A percentile compares a stretch with the other conserved stretches of the same genome.
These are phyloP conservation scores for Phytophthora sp. DNA, from an alignment of 352 stramenopile species.

Conservation along the genomic window DNA sequence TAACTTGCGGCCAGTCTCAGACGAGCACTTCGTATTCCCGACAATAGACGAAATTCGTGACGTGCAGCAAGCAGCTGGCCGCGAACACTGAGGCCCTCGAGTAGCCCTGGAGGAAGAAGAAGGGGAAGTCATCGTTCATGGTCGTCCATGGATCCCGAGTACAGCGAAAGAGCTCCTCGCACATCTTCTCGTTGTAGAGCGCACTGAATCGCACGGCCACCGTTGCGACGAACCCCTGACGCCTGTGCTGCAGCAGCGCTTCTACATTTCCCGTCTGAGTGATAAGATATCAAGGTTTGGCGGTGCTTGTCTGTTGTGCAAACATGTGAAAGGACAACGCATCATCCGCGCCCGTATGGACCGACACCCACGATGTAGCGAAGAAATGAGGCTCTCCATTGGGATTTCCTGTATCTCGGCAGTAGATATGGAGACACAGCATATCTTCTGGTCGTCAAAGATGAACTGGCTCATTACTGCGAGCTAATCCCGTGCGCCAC, in stretches of 20 bases:
- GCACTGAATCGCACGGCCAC: no score
- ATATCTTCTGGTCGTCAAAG: constrained; percentile 26
- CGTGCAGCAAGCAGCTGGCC: no score
- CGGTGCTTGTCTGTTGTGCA: neutral
- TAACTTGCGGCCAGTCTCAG: neutral
- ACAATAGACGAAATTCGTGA: no score
- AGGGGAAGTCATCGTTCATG: neutral
- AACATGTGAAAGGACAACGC: neutral
- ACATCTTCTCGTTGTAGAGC: neutral
- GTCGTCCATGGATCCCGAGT: neutral
- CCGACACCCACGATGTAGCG: neutral
- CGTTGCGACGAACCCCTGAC: no score
- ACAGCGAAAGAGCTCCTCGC: neutral
- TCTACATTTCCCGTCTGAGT: no score
- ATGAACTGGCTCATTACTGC: constrained; percentile 20
- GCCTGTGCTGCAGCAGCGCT: no score
- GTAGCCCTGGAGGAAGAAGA: neutral
- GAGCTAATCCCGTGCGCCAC: constrained; percentile 21
- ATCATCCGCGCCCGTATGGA: neutral
- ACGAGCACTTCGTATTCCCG: neutral
- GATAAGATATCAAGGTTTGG: neutral
- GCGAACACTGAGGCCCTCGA: no score
- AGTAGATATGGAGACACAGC: constrained; percentile 3
- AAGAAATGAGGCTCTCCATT: constrained; percentile 7
- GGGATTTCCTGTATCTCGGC: neutral